Evolutionary conservation across 441 rosid genomes (phyloP).

Genomic region (Bocquillonia castaneifolia): DNA sequence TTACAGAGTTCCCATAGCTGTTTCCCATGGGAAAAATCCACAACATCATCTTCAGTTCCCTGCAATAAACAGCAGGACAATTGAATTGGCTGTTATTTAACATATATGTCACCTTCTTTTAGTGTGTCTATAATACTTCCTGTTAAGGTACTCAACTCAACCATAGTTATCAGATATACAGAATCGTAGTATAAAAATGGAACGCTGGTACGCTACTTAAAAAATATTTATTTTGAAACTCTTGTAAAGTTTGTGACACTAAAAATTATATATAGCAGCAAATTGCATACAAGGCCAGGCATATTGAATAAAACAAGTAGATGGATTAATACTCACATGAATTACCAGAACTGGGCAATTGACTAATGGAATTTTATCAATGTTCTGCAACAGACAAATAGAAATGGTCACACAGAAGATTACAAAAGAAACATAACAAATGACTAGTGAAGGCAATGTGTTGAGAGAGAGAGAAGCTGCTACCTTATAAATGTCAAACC

Average conservation of each 20-base stretch:
- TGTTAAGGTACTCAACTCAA: no score
- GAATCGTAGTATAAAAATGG: no score
- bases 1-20: constrained; percentile 66
- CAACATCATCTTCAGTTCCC: constrained; percentile 79
- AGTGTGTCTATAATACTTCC: no score
- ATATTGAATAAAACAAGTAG: background rate
- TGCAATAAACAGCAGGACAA: constrained; percentile 20
- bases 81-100: background rate
- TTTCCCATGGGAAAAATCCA: constrained; percentile 69
- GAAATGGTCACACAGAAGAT: background rate
- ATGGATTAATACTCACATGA: constrained; percentile 49
- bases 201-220: no score
- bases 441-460: background rate
- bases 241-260: no score
- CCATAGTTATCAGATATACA: no score
- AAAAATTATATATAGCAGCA: no score
- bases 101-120: background rate
- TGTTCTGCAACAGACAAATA: constrained; percentile 54
- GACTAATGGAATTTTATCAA: constrained; percentile 73
- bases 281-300: no score
- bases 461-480: background rate
- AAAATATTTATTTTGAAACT: no score
- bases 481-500: constrained; percentile 97
- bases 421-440: background rate
- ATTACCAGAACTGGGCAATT: constrained; percentile 79